phyloP scores from a whole-genome alignment of 192 early-diverging fungal species.

The Obelidium mucronatum region DNA sequence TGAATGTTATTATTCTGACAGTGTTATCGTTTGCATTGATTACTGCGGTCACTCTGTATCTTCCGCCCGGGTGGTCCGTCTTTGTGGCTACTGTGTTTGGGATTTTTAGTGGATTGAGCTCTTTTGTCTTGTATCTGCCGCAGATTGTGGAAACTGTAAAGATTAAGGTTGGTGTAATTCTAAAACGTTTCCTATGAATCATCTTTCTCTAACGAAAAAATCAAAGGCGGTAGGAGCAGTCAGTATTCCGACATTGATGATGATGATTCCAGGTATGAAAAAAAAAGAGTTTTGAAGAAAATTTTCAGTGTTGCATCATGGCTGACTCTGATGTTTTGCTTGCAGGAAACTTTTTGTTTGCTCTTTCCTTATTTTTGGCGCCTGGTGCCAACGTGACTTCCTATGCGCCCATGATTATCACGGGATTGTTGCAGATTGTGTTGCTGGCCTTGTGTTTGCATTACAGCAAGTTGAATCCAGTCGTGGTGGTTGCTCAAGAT shows the following conservation, averaged over 20 bases:
- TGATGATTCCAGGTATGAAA: slow-evolving; percentile 81
- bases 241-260: slow-evolving; percentile 90
- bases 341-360: slow-evolving; percentile 74
- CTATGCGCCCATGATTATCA: slow-evolving; percentile 88
- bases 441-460: slow-evolving; percentile 79
- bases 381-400: slow-evolving; percentile 92
- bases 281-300: background rate
- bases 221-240: slow-evolving; percentile 90
- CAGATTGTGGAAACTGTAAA: slow-evolving; percentile 87
- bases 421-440: slow-evolving; percentile 83
- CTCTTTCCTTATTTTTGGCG: slow-evolving; percentile 78
- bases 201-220: too few species aligned
- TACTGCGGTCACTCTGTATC: slow-evolving; percentile 11
- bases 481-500: too few species aligned
- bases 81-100: slow-evolving; percentile 52
- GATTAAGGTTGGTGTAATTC: slow-evolving; percentile 58
- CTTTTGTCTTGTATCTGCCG: slow-evolving; percentile 81
- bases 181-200: too few species aligned
- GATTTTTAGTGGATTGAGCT: slow-evolving; percentile 32
- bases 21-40: slow-evolving; percentile 15
- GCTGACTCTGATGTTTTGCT: background rate
- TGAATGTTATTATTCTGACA: slow-evolving; percentile 16
- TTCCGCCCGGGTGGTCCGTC: background rate
- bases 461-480: background rate
- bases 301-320: background rate